Conservation (phyloP, 1,139 yeast genomes). For the Sugiyamaella pinicola region DNA sequence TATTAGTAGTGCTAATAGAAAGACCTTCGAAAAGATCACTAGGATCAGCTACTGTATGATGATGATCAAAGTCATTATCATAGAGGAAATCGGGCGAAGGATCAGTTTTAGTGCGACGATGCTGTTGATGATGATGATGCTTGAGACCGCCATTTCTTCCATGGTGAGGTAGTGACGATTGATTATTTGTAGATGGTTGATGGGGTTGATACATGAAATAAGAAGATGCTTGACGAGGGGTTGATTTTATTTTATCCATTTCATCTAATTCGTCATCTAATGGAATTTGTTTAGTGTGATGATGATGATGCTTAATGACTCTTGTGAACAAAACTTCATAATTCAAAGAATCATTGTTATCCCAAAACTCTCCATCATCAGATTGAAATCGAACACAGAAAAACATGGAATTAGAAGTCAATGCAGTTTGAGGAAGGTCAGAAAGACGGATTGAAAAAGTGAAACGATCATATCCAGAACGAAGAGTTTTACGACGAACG, state of each 20-base stretch:
- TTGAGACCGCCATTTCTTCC: constrained; percentile 10
- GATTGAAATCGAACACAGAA: constrained; percentile 64
- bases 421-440: constrained; percentile 40
- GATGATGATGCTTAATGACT: neutral
- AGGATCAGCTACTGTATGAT: constrained; percentile 14
- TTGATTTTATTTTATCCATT: constrained; percentile 2
- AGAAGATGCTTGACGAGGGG: constrained; percentile 15
- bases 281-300: neutral
- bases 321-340: constrained; percentile 53
- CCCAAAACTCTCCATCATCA: constrained; percentile 67
- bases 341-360: constrained; percentile 64
- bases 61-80: constrained; percentile 24
- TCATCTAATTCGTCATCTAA: constrained; percentile 9
- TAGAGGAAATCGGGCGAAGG: constrained; percentile 20
- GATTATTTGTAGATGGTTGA: neutral
- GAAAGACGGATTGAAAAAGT: constrained; percentile 46
- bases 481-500: constrained; percentile 49
- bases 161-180: constrained; percentile 10
- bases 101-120: constrained; percentile 21
- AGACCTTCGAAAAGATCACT: constrained; percentile 19
- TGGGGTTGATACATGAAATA: constrained; percentile 13
- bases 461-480: constrained; percentile 47
- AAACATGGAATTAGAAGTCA: constrained; percentile 42
- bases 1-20: constrained; percentile 17
- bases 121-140: constrained; percentile 21